Evolutionary conservation across 2,329 filamentous ascomycete genomes (phyloP).

Genomic region (Pseudogymnoascus pannorum): DNA sequence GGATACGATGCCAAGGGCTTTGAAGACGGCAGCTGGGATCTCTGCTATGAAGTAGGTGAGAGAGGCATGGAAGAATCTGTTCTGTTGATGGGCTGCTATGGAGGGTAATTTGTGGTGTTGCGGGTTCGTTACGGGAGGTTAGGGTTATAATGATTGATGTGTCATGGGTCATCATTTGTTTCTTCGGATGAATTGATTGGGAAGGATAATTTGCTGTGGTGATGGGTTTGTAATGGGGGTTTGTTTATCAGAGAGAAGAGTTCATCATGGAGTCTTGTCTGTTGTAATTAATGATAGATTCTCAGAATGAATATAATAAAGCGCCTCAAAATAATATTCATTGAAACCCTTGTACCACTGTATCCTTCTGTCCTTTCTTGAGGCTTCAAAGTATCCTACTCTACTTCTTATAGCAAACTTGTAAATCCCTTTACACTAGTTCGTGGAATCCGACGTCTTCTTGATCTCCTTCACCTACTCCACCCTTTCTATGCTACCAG

Average conservation of each 20-base stretch:
- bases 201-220: background rate
- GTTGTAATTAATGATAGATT: background rate
- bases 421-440: background rate
- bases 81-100: background rate
- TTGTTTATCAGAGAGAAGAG: background rate
- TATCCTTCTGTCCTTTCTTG: background rate
- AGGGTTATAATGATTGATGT: background rate
- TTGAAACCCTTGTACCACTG: background rate
- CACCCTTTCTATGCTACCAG: conserved; percentile 9
- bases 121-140: background rate
- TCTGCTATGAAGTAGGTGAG: background rate
- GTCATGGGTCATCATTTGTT: background rate
- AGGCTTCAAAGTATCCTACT: background rate
- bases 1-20: background rate
- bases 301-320: background rate
- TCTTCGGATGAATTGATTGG: background rate
- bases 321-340: background rate
- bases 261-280: background rate
- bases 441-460: conserved; percentile 23
- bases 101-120: background rate
- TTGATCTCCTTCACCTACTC: conserved; percentile 23
- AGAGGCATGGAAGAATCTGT: background rate
- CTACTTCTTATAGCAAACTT: background rate
- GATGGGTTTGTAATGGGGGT: background rate
- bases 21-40: background rate